A percentile compares a stretch with the other conserved stretches of the same genome.
These are phyloP conservation scores for Clonostachys rhizophaga DNA, from an alignment of 2,329 filamentous ascomycete genomes.

Conservation along the genomic window DNA sequence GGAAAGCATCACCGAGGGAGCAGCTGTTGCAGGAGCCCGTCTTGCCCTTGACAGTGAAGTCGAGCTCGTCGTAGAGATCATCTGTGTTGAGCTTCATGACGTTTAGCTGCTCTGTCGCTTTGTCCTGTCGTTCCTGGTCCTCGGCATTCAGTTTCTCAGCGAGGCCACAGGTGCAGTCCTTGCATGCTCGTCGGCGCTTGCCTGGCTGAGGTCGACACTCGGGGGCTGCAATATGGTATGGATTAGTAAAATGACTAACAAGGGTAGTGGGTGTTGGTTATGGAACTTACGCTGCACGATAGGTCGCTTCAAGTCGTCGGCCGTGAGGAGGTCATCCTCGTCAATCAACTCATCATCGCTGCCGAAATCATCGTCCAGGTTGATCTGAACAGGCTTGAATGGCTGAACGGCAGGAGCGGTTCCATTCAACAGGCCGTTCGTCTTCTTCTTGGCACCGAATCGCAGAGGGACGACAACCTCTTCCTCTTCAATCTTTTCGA, in stretches of 20 bases:
- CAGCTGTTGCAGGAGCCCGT: slow-evolving; percentile 91
- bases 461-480: slow-evolving; percentile 51
- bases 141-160: slow-evolving; percentile 83
- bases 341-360: slow-evolving; percentile 85
- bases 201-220: slow-evolving; percentile 85
- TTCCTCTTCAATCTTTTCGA: slow-evolving; percentile 67
- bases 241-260: slow-evolving; percentile 2
- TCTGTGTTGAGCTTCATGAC: slow-evolving; percentile 67
- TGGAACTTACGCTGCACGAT: slow-evolving; percentile 71
- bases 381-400: slow-evolving; percentile 49
- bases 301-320: slow-evolving; percentile 75
- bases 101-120: slow-evolving; percentile 61
- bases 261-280: slow-evolving; percentile 11
- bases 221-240: slow-evolving; percentile 45
- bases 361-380: slow-evolving; percentile 41
- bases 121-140: slow-evolving; percentile 67
- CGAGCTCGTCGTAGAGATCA: slow-evolving; percentile 74
- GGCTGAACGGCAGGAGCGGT: background rate
- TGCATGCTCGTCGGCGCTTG: slow-evolving; percentile 89
- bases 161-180: slow-evolving; percentile 95
- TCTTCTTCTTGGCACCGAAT: slow-evolving; percentile 24
- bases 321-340: slow-evolving; percentile 80
- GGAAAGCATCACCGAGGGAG: slow-evolving; percentile 84
- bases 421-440: background rate
- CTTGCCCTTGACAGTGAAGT: slow-evolving; percentile 89